phyloP scores from a whole-genome alignment of 495 filamentous ascomycete genomes.

The Penicillium fimorum region DNA sequence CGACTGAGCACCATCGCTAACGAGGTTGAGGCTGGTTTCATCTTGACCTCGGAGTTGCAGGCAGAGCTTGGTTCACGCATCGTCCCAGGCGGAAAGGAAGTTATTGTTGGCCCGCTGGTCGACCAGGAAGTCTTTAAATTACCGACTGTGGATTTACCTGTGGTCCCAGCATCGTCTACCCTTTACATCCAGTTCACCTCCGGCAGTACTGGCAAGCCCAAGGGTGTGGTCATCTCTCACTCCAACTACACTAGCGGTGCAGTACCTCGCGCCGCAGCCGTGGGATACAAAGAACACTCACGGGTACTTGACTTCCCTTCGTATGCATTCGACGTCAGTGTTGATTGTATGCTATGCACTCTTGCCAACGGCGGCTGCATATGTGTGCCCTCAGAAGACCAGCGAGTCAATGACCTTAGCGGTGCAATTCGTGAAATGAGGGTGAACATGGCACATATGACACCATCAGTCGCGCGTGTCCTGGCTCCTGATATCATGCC shows the following conservation, averaged over 20 bases:
- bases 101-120: not conserved
- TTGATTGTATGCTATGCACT: conserved; percentile 55
- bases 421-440: conserved; percentile 20
- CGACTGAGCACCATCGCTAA: conserved; percentile 29
- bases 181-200: conserved; percentile 36
- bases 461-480: conserved; percentile 24
- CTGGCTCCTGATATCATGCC: conserved; percentile 25
- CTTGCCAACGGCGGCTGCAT: conserved; percentile 38
- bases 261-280: not conserved
- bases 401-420: conserved; percentile 26
- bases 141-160: conserved; percentile 3
- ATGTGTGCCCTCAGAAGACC: conserved; percentile 37
- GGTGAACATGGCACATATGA: conserved; percentile 28
- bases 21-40: conserved; percentile 17
- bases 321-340: conserved; percentile 57
- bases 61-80: not conserved
- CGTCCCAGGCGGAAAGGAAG: conserved; percentile 6
- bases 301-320: conserved; percentile 60
- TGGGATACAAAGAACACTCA: conserved; percentile 5
- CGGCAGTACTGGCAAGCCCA: conserved; percentile 41
- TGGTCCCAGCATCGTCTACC: not conserved
- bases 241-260: conserved; percentile 24
- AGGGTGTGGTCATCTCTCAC: conserved; percentile 46
- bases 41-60: conserved; percentile 16
- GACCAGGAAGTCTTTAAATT: not conserved